Conservation (phyloP, 176 grass and related monocot genomes). For the Zoysia japonica region DNA sequence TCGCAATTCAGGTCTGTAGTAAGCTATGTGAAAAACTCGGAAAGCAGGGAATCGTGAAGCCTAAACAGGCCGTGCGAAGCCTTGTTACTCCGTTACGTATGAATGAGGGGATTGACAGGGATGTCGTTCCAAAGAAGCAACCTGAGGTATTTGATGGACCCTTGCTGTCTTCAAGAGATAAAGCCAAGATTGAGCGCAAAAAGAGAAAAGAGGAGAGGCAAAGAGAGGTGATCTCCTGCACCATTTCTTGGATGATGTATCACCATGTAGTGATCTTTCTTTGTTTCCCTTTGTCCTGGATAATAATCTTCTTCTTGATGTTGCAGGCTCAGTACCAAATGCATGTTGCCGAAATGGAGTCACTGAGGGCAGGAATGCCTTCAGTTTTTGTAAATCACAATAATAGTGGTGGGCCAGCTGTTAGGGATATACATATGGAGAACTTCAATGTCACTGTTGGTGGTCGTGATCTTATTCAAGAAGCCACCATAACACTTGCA, state of each 20-base stretch:
- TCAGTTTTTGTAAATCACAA: conserved; percentile 74
- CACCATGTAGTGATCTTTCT: not conserved
- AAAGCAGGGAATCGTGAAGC: conserved; percentile 75
- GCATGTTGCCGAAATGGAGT: conserved; percentile 90
- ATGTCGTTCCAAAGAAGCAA: conserved; percentile 63
- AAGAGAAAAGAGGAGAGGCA: conserved; percentile 95
- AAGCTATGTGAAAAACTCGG: conserved; percentile 88
- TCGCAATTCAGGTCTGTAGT: conserved; percentile 68
- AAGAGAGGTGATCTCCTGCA: conserved; percentile 64
- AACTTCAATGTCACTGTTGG: conserved; percentile 93
- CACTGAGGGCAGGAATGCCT: conserved; percentile 88
- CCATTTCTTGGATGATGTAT: not conserved
- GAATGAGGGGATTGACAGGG: conserved; percentile 88
- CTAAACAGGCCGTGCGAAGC: conserved; percentile 77
- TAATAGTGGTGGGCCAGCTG: conserved; percentile 54
- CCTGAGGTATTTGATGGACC: conserved; percentile 77
- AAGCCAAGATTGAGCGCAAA: conserved; percentile 78
- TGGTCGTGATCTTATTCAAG: conserved; percentile 89
- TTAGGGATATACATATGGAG: conserved; percentile 99
- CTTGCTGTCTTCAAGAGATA: conserved; percentile 77
- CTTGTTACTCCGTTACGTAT: conserved; percentile 80
- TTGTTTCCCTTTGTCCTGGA: not conserved
- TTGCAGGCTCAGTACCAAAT: conserved; percentile 81
- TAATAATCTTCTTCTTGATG: conserved; percentile 30
- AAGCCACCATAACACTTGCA: conserved; percentile 75